A percentile compares a stretch with the other conserved stretches of the same genome.
These are phyloP conservation scores for Oryza australiensis DNA, from an alignment of 176 grass and related monocot species.

Conservation along the genomic window DNA sequence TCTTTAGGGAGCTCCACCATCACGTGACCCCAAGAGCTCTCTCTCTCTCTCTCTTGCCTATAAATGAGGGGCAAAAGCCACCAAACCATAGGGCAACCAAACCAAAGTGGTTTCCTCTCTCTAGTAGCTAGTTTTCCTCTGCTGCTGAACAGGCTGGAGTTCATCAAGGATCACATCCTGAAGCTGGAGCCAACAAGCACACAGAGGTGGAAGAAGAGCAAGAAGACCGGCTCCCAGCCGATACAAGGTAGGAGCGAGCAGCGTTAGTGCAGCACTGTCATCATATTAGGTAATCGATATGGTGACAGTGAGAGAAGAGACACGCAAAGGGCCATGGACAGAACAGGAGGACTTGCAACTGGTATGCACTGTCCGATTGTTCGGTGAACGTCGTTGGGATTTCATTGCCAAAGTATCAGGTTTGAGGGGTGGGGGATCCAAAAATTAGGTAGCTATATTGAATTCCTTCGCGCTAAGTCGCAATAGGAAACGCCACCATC, in stretches of 20 bases:
- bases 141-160: conserved; percentile 46
- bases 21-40: conserved; percentile 46
- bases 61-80: conserved; percentile 81
- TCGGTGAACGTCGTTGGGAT: conserved; percentile 99
- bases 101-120: conserved; percentile 33
- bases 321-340: conserved; percentile 81
- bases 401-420: conserved; percentile 99
- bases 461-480: conserved; percentile 44
- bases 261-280: conserved; percentile 33
- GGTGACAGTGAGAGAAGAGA: conserved; percentile 88
- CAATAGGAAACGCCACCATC: conserved; percentile 32
- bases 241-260: conserved; percentile 52
- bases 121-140: conserved; percentile 31
- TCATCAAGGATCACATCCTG: conserved; percentile 42
- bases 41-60: conserved; percentile 45
- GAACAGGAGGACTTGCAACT: conserved; percentile 97
- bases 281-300: conserved; percentile 43
- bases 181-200: conserved; percentile 54
- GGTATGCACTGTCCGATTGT: conserved; percentile 95
- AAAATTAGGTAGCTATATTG: conserved; percentile 55
- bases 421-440: conserved; percentile 93
- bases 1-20: conserved; percentile 44
- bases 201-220: conserved; percentile 45
- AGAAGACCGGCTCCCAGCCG: conserved; percentile 42
- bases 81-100: conserved; percentile 45